Conservation (phyloP, 108 stramenopile species). For the Cyclotella distinguenda region DNA sequence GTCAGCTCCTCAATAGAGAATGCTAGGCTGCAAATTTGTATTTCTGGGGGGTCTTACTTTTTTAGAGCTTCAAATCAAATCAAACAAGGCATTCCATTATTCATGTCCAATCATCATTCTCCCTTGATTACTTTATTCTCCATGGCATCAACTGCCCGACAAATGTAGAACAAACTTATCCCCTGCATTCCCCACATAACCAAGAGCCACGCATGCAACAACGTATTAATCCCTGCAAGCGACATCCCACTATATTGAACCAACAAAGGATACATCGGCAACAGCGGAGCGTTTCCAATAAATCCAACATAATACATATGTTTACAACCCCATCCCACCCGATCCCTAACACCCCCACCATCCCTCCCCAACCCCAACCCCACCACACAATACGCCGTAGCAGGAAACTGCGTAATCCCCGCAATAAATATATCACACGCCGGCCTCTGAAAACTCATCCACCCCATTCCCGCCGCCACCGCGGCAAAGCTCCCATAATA, state of each 20-base stretch:
- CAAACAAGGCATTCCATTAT: too few relatives aligned
- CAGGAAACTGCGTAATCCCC: slow-evolving; percentile 71
- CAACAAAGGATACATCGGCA: slow-evolving; percentile 82
- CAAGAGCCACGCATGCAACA: slow-evolving; percentile 76
- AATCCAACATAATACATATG: slow-evolving; percentile 65
- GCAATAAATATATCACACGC: slow-evolving; percentile 92
- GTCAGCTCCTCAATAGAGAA: too few relatives aligned
- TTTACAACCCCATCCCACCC: too few relatives aligned
- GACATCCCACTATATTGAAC: slow-evolving; percentile 68
- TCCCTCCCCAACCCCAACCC: too few relatives aligned
- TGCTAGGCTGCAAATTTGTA: too few relatives aligned
- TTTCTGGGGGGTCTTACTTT: too few relatives aligned
- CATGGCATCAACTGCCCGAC: slow-evolving; percentile 10
- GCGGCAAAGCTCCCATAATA: slow-evolving; percentile 56
- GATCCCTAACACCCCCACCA: too few relatives aligned
- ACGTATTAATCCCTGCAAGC: slow-evolving; percentile 63
- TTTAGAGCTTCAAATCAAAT: too few relatives aligned
- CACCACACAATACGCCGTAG: slow-evolving; percentile 60
- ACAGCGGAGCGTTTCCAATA: slow-evolving; percentile 74
- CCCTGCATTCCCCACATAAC: slow-evolving; percentile 83
- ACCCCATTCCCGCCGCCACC: slow-evolving; percentile 51
- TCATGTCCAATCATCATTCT: too few relatives aligned
- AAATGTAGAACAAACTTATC: slow-evolving; percentile 52
- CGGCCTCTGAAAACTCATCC: slow-evolving; percentile 77
- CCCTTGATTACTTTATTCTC: too few relatives aligned